Evolutionary conservation across 176 grass and related monocot species (phyloP), one percentile per base, ranked within the genome.

Genomic region (Phoenix dactylifera): DNA sequence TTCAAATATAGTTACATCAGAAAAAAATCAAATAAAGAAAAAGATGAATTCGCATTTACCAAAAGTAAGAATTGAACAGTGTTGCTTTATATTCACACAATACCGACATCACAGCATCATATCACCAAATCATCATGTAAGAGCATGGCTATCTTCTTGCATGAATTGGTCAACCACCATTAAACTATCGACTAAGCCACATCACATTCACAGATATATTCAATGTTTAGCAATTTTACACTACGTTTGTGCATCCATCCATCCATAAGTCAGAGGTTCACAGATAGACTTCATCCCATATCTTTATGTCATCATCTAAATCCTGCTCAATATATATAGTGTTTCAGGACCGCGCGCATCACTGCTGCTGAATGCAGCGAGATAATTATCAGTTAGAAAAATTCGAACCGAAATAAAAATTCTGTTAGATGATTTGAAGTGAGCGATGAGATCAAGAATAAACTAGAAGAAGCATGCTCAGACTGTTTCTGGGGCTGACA

Each of bases 341-440:
- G 7, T 74, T 88, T 68, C 77, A 95, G 81, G 89, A 84, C 23
- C 88, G 84, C 2, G 75, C 74, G 89, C 84, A 32, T 88, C 89
- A 4, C 68, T 94, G 66, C 67, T 94, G 44, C 64, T 88, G 72
- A 84, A 88, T 64, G 88, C 70, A 68, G 52, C 17, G 24, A 85
- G 32, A 69, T 24, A 16, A 50, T 94, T 3, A 15, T 58, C 28
- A 88, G 72, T 26, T 84, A 94, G 75, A 94, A 88, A 77, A 83
- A 68, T 51, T 71, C 78, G 2, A 64, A 26, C 14, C 81, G 81
- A 18, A 88, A 94, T 51, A 94, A 71, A 56, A 88, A 85, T 44
- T 88, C 84, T 51, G 64, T 94, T 3, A 88, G 84, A 78, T 84
- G 84, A 67, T 94, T 85, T 53, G 72, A 95, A 69, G 84, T 85